Evolutionary conservation across 306 rosid species (phyloP), one percentile per base, ranked within the genome.

Genomic region (Quercus robur): DNA sequence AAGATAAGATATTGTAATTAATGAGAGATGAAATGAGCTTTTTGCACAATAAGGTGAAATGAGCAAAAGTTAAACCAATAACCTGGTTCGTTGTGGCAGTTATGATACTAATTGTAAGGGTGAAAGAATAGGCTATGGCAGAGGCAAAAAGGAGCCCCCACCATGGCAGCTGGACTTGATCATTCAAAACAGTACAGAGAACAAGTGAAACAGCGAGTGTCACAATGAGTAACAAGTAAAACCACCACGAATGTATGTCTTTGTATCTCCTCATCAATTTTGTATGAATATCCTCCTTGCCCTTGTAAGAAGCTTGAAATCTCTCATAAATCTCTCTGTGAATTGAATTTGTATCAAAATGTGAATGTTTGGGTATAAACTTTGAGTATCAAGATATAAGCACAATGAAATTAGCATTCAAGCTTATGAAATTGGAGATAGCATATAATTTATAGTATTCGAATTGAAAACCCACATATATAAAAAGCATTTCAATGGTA

Each of bases 221-320:
- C 84, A 78, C 80, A 13, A 13, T 54, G 19, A 91, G 87, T 82
- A 93, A 67, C 30, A 75, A 18, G 81, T 93, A 70, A 88, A 93
- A 91, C 97, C 97, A 93, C 97, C 97, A 91, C 20, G 89, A 77
- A 78, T 97, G 97, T 84, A 91, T 93, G 87, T 93, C 97, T 77
- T 81, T 55, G 85, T 93, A 93, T 78, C 79, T 83, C 80, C 80
- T 89, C 97, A 91, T 93, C 84, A 89, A 71, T 84, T 41, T 89
- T 54, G 97, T 91, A 84, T 91, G 94, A 59, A 93, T 83, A 74
- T 91, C 97, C 77, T 89, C 91, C 81, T 84, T 88, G 9, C 88
- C 97, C 33, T 69, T 74, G 41, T 76, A 79, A 56, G 97, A 88
- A 56, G 97, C 97, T 3, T 85, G 82, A 68, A 84, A 91, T 0